Percentiles rank a stretch among this genome's conserved stretches.
These are phyloP conservation scores for Carex arenaria DNA, from an alignment of 202 grass and related monocot species.

Conservation along the genomic window DNA sequence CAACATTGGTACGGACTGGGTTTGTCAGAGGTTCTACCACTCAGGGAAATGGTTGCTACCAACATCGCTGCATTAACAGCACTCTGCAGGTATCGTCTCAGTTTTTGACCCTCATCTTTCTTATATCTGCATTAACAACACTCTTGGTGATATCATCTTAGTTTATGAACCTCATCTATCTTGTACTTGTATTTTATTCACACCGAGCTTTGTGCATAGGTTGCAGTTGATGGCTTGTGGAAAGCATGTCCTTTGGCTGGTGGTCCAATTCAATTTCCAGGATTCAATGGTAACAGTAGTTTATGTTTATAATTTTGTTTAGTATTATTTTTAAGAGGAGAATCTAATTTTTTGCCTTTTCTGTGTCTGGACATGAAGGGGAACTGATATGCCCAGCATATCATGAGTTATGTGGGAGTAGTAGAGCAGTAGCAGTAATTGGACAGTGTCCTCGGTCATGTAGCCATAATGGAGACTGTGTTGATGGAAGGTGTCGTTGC, in stretches of 20 bases:
- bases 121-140: conserved; percentile 58
- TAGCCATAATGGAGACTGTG: conserved; percentile 84
- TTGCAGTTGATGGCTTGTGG: conserved; percentile 98
- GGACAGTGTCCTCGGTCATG: conserved; percentile 74
- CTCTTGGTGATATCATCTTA: conserved; percentile 44
- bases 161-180: background rate
- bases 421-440: conserved; percentile 34
- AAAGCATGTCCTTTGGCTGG: conserved; percentile 75
- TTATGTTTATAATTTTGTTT: background rate
- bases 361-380: conserved; percentile 40
- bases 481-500: conserved; percentile 86
- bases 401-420: conserved; percentile 67
- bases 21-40: conserved; percentile 97
- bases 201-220: conserved; percentile 32
- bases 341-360: background rate
- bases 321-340: background rate
- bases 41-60: conserved; percentile 98
- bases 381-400: conserved; percentile 94
- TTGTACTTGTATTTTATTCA: conserved; percentile 12
- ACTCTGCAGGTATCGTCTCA: conserved; percentile 58
- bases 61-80: conserved; percentile 85
- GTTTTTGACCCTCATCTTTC: background rate
- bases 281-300: conserved; percentile 66
- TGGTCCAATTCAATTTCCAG: conserved; percentile 91
- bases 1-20: conserved; percentile 92